Base-by-base conservation (phyloP, 805 yeast species). In the Wickerhamiella australiensis region DNA sequence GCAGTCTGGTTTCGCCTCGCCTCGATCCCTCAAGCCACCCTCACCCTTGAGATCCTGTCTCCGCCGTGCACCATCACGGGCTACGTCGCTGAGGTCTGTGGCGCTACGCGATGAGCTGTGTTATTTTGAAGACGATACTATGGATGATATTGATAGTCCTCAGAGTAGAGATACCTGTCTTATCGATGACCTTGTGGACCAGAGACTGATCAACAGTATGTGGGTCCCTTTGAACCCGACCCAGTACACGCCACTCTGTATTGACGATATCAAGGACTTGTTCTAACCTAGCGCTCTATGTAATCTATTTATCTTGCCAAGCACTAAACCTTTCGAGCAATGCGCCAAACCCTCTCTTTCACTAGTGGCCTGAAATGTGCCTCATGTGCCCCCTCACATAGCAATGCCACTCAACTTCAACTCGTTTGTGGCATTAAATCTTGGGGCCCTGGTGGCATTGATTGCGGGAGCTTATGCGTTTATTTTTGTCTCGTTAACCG, bases 381-480 rank as follows among this genome's bases (percentile, higher is more conserved):
- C 42, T 5, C 42, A n/a, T 21, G 26, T 38, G 26, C 6, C 42
- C 42, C 42, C 26, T 21, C 42, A 38, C 42, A n/a, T 17, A 12
- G 18, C 33, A 48, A n/a, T 49, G 51, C 45, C 41, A 12, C 23
- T 49, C 17, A 36, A 37, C 22, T 49, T 49, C 33, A 31, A 43
- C 20, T 27, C 47, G 9, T 6, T 38, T 12, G 37, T 49, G 7
- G 51, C 51, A 9, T 35, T 44, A 2, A 12, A 3, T 3, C 29
- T 27, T n/a, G 41, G 44, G 5, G 38, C 29, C 2, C 3, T 21
- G 5, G 40, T 44, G 3, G 31, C 38, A 4, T 12, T n/a, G 1
- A 2, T 37, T 2, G 22, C 42, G 4, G 5, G 20, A 6, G 4
- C 13, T 7, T 50, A 50, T 22, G 21, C 45, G 1, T 9, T 33